Base-by-base conservation (phyloP, 192 early-diverging fungal genomes). In the Coemansia asiatica region DNA sequence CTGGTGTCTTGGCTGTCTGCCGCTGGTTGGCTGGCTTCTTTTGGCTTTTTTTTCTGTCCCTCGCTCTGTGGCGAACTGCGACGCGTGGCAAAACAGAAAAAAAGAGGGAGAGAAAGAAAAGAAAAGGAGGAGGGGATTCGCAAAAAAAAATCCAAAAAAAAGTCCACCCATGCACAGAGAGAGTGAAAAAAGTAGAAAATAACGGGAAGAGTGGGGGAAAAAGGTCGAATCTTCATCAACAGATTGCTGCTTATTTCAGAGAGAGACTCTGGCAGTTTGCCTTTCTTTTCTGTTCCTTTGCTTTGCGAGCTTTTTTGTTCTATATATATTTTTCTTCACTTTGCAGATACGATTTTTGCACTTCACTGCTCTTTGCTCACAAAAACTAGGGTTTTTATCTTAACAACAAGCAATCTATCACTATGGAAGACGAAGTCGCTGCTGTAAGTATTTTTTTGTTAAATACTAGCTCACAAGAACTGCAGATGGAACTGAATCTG, bases 351-450 rank as follows among this genome's bases (percentile, higher is more conserved):
- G n/a, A n/a, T 36, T 36, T 36, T 36, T 36, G 35, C 35, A 36
- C n/a, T n/a, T n/a, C 57, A 50, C 35, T 49, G 55, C 62, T 61
- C 59, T 63, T 70, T 50, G 61, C 51, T 26, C 51, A 54, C 22
- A 54, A 54, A 26, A 26, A 21, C n/a, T 13, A 26, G 23, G 56
- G 31, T 60, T 55, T 56, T 71, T 50, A 36, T 22, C 25, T 47
- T 19, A 59, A 58, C 25, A 12, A 65, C 47, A 49, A 55, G 56
- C 61, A 64, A 63, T 61, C 76, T 67, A 68, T 69, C 65, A 68
- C 56, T 56, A 90, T 90, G 88, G 90, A 90, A 72, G 90, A 92
- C 69, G 90, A 92, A 87, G 88, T 92, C 67, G 90, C 89, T 67
- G 90, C 90, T 76, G 88, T 92, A 89, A 84, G 88, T 86, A 58